These are phyloP conservation scores for Dinochytrium kinnereticum DNA, from an alignment of 371 early-diverging fungal species.

Conservation along the genomic window DNA sequence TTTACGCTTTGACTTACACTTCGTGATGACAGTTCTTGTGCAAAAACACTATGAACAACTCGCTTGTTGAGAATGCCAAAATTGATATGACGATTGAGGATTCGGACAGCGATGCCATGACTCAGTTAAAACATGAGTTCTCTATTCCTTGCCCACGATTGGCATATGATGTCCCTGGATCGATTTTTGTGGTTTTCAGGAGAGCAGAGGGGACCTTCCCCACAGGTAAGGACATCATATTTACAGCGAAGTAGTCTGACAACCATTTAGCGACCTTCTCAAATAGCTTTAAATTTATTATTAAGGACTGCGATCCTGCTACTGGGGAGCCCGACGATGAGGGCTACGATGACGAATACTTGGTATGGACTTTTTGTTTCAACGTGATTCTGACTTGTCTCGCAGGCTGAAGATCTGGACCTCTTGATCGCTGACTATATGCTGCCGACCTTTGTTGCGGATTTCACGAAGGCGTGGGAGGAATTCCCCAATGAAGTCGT, in stretches of 20 bases:
- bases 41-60: constrained; percentile 92
- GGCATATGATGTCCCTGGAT: constrained; percentile 76
- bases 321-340: constrained; percentile 83
- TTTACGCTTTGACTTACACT: too few relatives aligned
- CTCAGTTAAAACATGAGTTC: constrained; percentile 52
- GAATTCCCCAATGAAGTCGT: constrained; percentile 72
- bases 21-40: constrained; percentile 90
- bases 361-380: constrained; percentile 44
- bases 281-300: constrained; percentile 85
- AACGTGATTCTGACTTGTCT: neutral
- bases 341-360: constrained; percentile 95
- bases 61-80: constrained; percentile 86
- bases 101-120: constrained; percentile 62
- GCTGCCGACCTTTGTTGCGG: constrained; percentile 78
- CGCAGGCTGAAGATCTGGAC: constrained; percentile 87
- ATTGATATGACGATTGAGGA: constrained; percentile 72
- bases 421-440: constrained; percentile 87
- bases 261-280: constrained; percentile 71
- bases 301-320: constrained; percentile 94
- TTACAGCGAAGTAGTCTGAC: neutral
- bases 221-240: constrained; percentile 38
- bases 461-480: constrained; percentile 81
- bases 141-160: constrained; percentile 74
- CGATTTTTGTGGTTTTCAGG: constrained; percentile 74
- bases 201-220: constrained; percentile 46